Base-by-base conservation (phyloP, 2,329 filamentous ascomycete genomes). In the Beauveria asiatica region DNA sequence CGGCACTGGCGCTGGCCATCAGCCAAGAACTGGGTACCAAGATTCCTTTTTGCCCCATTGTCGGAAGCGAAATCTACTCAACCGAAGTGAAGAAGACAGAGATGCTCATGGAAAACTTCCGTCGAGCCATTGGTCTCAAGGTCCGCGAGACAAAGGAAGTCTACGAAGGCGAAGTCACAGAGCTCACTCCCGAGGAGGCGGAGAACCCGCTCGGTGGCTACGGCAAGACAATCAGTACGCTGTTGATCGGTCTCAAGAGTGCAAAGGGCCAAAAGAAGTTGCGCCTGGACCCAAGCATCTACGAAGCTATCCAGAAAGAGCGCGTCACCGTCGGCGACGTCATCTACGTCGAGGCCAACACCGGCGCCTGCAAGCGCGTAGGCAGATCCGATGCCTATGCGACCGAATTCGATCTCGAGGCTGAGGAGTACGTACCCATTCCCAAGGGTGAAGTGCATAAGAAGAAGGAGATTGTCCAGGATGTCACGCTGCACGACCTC, bases 41-140 rank as follows among this genome's bases (percentile, higher is more conserved):
- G 79, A 96, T 99, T 61, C 94, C 94, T 7, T 99, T 99, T 74
- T 97, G 94, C 75, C 92, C 93, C 44, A 97, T 99, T 71, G 94
- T 97, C 57, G 94, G 92, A 68, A 97, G 92, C 79, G 94, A 99
- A 76, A 89, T 99, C 69, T 99, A 97, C 78, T 96, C 91, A 67
- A 88, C 93, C 50, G 94, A 99, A 76, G 92, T 99, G 65, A 99
- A 99, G 85, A 99, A 99, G 85, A 99, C 94, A 54, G 94, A 99
- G 76, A 89, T 96, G 66, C 79, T 99, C 72, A 97, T 97, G 94
- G 94, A 99, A 81, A 97, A 97, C 79, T 99, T 99, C 75, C 85
- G 94, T 72, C 83, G 94, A 71, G 94, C 94, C 62, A 99, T 99
- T 74, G 94, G 93, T 39, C 82, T 99, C 66, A 92, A 96, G 72